Percentiles rank a stretch among this genome's conserved stretches.
phyloP scores from a whole-genome alignment of 768 basidiomycete species.

The Boletus rubescentipes region DNA sequence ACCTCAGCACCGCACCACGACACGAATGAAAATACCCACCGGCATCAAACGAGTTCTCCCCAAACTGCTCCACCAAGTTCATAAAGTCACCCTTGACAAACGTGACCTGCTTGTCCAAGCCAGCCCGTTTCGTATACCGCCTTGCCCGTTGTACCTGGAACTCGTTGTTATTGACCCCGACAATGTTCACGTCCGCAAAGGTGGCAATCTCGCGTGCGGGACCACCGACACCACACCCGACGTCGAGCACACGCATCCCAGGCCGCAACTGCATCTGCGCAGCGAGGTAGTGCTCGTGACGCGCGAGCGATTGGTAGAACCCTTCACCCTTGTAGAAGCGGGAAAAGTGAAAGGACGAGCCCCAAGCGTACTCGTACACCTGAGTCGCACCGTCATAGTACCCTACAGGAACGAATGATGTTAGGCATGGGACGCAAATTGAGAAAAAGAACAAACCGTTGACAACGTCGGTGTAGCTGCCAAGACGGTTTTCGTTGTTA shows the following conservation, averaged over 20 bases:
- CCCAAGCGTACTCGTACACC: conserved; percentile 95
- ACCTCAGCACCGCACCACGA: not conserved
- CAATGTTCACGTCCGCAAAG: conserved; percentile 81
- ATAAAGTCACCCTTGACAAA: conserved; percentile 97
- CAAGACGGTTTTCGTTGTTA: conserved; percentile 71
- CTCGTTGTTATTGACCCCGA: conserved; percentile 94
- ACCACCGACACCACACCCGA: conserved; percentile 97
- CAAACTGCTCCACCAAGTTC: conserved; percentile 90
- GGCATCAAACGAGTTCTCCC: conserved; percentile 91
- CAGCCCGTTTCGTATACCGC: conserved; percentile 75
- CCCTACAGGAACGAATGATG: conserved; percentile 42
- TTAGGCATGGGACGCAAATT: too few relatives aligned
- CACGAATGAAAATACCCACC: conserved; percentile 47
- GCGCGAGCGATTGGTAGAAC: conserved; percentile 68
- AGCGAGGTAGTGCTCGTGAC: conserved; percentile 97
- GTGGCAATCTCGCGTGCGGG: conserved; percentile 94
- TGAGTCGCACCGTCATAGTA: conserved; percentile 98
- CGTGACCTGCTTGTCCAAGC: conserved; percentile 71
- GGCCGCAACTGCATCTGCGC: conserved; percentile 79
- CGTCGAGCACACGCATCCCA: conserved; percentile 96
- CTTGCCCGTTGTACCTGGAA: conserved; percentile 90
- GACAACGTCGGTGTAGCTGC: conserved; percentile 89
- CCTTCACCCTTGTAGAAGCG: conserved; percentile 93
- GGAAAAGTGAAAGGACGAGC: conserved; percentile 91
- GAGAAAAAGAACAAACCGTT: conserved; percentile 57